These are phyloP conservation scores for Wickerhamiella siamensis DNA, from an alignment of 805 yeast genomes.

Conservation along the genomic window DNA sequence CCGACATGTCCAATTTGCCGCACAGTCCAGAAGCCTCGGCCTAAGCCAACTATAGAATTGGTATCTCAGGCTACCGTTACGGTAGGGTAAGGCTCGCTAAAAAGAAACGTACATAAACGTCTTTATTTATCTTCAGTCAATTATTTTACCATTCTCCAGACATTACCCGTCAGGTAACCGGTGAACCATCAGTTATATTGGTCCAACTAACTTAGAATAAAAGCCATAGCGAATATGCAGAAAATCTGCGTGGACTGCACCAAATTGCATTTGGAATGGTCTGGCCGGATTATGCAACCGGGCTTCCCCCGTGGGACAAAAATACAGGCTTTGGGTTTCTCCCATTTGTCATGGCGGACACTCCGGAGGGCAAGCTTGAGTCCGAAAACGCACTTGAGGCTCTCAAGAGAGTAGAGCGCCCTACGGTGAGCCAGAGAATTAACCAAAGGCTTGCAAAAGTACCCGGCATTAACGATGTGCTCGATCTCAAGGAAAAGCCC, in stretches of 20 bases:
- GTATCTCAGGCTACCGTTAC: no score
- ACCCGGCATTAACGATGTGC: conserved; percentile 12
- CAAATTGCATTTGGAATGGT: no score
- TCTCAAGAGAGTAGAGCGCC: not conserved
- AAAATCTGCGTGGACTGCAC: no score
- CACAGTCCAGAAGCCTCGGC: not conserved
- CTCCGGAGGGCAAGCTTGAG: not conserved
- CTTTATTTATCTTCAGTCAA: no score
- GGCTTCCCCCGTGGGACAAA: no score
- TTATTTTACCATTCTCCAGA: no score
- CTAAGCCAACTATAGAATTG: no score
- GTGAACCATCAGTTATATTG: no score
- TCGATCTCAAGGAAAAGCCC: conserved; percentile 11
- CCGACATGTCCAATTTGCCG: conserved; percentile 9
- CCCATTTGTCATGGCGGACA: not conserved
- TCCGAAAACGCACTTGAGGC: not conserved
- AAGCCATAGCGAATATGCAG: not conserved
- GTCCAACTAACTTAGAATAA: no score
- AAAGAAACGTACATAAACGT: no score
- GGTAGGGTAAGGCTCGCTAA: no score
- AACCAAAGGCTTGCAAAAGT: conserved; percentile 1
- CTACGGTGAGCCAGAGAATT: not conserved
- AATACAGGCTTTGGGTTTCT: not conserved
- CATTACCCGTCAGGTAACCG: no score
- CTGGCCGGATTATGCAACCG: not conserved